Base-by-base conservation (phyloP, 306 rosid species). In the Adenanthera pavonina region DNA sequence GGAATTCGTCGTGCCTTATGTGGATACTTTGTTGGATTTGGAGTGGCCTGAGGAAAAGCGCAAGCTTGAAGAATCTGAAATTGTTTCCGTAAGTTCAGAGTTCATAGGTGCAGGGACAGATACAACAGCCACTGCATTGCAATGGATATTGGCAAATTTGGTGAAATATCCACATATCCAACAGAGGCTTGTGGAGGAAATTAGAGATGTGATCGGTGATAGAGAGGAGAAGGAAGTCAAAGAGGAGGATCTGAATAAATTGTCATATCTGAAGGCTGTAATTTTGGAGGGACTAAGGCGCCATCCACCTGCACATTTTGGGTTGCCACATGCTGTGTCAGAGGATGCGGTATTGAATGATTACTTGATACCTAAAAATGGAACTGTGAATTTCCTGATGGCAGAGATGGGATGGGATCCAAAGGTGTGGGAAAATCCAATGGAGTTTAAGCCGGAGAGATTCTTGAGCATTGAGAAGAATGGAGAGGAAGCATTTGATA, bases 251-350 rank as follows among this genome's bases (percentile, higher is more conserved):
- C 40, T 61, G 38, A 61, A 61, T 16, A 61, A 61, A 61, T 10
- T 59, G 15, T 9, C 65, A 25, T 59, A 20, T 59, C 65, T 59
- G 2, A 59, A 59, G 3, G 65, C 65, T 20, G 65, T 59, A 36
- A 59, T 59, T 10, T 59, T 59, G 65, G 65, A 59, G 65, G 65
- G 65, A 25, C 65, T 59, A 0, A 59, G 65, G 65, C 65, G 65
- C 3, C 65, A 59, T 5, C 65, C 65, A 59, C 65, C 65, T 25
- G 3, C 65, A 25, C 65, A 59, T 25, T 59, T 59, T 20, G 36
- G 20, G 65, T 9, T 59, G 2, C 65, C 65, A 59, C 65, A 59
- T 25, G 36, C 65, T 20, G 65, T 59, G 9, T 19, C 65, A 25
- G 67, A 61, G 41, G 67, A 61, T 9, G 67, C 33, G 13, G 7